phyloP scores from a whole-genome alignment of 306 rosid genomes.

The Pachyrhizus erosus region DNA sequence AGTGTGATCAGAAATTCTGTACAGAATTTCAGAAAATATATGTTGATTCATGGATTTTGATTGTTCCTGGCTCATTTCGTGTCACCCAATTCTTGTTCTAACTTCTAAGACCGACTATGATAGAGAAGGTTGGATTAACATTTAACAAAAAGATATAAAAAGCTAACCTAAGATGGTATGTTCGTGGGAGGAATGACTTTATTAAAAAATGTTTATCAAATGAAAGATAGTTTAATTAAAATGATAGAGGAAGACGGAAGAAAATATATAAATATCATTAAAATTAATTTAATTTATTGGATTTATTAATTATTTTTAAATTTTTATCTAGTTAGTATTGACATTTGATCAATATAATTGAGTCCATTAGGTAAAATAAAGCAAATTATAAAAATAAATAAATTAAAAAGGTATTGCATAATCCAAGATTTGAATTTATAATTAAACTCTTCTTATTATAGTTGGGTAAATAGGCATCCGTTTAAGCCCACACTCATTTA shows the following conservation, averaged over 20 bases:
- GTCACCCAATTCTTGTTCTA: background rate
- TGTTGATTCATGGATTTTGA: constrained; percentile 5
- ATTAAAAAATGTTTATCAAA: too few relatives aligned
- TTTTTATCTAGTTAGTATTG: background rate
- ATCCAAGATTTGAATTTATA: too few relatives aligned
- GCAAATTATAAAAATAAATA: too few relatives aligned
- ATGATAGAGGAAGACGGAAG: background rate
- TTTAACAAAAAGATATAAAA: background rate
- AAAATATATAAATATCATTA: background rate
- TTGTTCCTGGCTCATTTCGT: constrained; percentile 1
- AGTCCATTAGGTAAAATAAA: background rate
- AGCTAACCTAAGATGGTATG: background rate
- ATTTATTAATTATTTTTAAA: background rate
- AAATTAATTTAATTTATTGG: background rate
- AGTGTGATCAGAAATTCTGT: constrained; percentile 9
- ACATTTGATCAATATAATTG: background rate
- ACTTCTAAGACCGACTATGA: background rate
- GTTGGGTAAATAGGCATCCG: too few relatives aligned
- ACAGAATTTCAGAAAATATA: constrained; percentile 18
- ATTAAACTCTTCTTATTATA: too few relatives aligned
- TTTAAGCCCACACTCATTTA: too few relatives aligned
- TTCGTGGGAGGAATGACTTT: background rate
- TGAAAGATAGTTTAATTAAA: background rate
- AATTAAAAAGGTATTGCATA: too few relatives aligned
- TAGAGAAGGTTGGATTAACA: background rate